Percentiles rank a stretch among this genome's conserved stretches.
These are phyloP conservation scores for Oryza punctata DNA, from an alignment of 176 grass and related monocot genomes.

Conservation along the genomic window DNA sequence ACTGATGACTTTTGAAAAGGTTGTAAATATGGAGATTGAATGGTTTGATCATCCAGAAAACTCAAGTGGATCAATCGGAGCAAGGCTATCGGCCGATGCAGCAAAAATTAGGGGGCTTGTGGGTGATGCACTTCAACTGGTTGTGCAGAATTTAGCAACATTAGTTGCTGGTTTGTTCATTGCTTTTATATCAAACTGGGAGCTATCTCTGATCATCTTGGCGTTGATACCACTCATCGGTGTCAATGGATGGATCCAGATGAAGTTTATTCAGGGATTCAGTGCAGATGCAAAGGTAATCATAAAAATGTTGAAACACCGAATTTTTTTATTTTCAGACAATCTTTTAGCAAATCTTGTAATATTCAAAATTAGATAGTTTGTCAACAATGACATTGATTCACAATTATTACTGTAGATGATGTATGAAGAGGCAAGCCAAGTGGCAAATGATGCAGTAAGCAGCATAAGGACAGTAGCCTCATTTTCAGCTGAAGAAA, in stretches of 20 bases:
- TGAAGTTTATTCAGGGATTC: slow-evolving; percentile 82
- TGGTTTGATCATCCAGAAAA: slow-evolving; percentile 79
- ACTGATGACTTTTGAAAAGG: slow-evolving; percentile 69
- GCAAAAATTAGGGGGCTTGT: slow-evolving; percentile 71
- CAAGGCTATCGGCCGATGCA: slow-evolving; percentile 74
- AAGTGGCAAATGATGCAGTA: slow-evolving; percentile 85
- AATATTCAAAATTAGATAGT: neutral
- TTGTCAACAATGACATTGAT: slow-evolving; percentile 1
- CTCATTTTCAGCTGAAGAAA: slow-evolving; percentile 90
- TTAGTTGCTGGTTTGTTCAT: slow-evolving; percentile 71
- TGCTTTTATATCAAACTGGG: slow-evolving; percentile 73
- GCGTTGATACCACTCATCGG: slow-evolving; percentile 76
- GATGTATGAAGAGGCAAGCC: slow-evolving; percentile 91
- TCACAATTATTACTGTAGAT: slow-evolving; percentile 44
- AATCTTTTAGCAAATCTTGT: neutral
- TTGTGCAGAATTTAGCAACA: slow-evolving; percentile 70
- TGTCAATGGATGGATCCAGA: slow-evolving; percentile 70
- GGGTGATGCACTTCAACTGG: slow-evolving; percentile 64
- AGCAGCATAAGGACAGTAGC: slow-evolving; percentile 86
- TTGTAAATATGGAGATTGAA: slow-evolving; percentile 74
- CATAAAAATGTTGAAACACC: neutral
- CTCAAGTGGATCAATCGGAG: slow-evolving; percentile 74
- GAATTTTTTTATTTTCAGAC: neutral
- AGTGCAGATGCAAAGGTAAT: slow-evolving; percentile 82
- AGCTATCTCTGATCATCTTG: slow-evolving; percentile 71